Evolutionary conservation across 148 eudicot species (phyloP).

Genomic region (Amaranthus palmeri): DNA sequence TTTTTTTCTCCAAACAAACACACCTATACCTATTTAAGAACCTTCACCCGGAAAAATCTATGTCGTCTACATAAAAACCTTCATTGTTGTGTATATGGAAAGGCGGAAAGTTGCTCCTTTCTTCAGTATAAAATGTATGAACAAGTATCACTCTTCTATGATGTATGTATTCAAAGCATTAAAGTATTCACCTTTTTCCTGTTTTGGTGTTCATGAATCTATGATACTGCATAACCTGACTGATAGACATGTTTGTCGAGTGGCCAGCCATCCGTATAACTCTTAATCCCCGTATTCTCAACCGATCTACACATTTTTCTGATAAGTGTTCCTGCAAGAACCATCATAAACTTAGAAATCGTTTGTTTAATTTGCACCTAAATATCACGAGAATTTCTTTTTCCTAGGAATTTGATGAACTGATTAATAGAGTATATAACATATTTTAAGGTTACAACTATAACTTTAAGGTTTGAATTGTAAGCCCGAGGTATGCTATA

Average conservation of each 20-base stretch:
- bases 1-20: not conserved
- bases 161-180: not conserved
- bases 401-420: too few relatives aligned
- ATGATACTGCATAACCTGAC: constrained; percentile 5
- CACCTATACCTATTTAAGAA: not conserved
- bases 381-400: too few relatives aligned
- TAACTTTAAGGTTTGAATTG: too few relatives aligned
- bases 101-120: not conserved
- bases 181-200: not conserved
- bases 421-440: too few relatives aligned
- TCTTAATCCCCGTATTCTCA: not conserved
- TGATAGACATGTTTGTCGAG: not conserved
- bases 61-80: not conserved
- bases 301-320: not conserved
- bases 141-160: not conserved
- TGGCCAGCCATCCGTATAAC: not conserved
- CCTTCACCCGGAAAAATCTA: not conserved
- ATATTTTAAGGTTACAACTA: too few relatives aligned
- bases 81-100: not conserved
- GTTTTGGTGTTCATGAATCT: constrained; percentile 2
- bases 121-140: not conserved
- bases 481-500: not conserved
- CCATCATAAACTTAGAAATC: not conserved
- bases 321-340: constrained; percentile 14
- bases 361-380: too few relatives aligned